phyloP scores from a whole-genome alignment of 805 yeast genomes.

The Ogataea trehaloabstinens region DNA sequence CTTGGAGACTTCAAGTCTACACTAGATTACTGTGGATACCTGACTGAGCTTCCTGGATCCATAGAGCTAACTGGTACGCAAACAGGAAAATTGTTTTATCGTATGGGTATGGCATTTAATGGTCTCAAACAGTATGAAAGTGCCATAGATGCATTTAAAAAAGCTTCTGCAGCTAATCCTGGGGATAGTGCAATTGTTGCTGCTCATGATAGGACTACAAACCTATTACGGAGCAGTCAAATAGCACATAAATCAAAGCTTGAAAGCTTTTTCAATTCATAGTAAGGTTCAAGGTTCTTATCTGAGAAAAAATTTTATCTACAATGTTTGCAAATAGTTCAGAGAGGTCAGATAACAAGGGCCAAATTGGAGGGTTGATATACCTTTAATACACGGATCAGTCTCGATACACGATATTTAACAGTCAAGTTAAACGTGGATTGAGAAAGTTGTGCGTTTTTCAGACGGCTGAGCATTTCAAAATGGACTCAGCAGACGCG shows the following conservation, averaged over 20 bases:
- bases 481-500: too few species aligned
- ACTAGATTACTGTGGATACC: slow-evolving; percentile 51
- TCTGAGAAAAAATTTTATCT: slow-evolving; percentile 1
- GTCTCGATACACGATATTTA: too few species aligned
- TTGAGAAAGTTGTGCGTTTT: too few species aligned
- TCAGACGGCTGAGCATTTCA: too few species aligned
- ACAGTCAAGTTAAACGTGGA: too few species aligned
- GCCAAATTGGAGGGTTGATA: too few species aligned
- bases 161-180: slow-evolving; percentile 43
- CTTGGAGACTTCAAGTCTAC: slow-evolving; percentile 47
- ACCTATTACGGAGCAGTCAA: not conserved
- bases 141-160: slow-evolving; percentile 46
- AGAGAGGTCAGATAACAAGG: too few species aligned
- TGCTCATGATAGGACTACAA: not conserved
- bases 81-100: slow-evolving; percentile 26
- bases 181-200: slow-evolving; percentile 45
- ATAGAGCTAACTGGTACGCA: slow-evolving; percentile 24
- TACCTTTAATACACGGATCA: too few species aligned
- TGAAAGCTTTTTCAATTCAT: not conserved
- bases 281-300: too few species aligned
- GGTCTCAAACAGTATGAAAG: slow-evolving; percentile 45
- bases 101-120: slow-evolving; percentile 32
- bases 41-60: slow-evolving; percentile 48
- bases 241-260: slow-evolving; percentile 1
- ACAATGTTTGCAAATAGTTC: too few species aligned